Conservation (phyloP, 345 rosid genomes). For the Theobroma cacao region DNA sequence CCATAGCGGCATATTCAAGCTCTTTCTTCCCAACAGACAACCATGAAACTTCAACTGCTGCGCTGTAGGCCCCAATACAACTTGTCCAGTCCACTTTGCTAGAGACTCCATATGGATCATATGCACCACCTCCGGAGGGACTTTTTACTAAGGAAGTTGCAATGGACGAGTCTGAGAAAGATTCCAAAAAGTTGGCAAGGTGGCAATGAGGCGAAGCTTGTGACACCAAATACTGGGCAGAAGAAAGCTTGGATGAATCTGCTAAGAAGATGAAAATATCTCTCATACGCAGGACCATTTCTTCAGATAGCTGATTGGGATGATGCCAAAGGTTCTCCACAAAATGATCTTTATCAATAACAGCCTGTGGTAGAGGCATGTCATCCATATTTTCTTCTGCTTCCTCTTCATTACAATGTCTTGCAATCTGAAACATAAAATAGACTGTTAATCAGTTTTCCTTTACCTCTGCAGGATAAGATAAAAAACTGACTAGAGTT, state of each 20-base stretch:
- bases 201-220: conserved; percentile 44
- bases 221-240: conserved; percentile 29
- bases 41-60: conserved; percentile 55
- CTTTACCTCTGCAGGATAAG: not conserved
- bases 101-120: conserved; percentile 48
- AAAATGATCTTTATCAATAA: conserved; percentile 17
- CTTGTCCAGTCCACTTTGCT: conserved; percentile 42
- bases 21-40: conserved; percentile 64
- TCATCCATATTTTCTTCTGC: conserved; percentile 22
- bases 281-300: conserved; percentile 69
- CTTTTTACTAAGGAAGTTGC: conserved; percentile 27
- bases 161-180: conserved; percentile 40
- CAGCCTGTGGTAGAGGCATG: conserved; percentile 12
- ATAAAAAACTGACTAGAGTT: not conserved
- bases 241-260: conserved; percentile 42
- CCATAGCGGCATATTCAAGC: conserved; percentile 58
- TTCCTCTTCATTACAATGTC: conserved; percentile 26
- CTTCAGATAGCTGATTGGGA: conserved; percentile 59
- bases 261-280: conserved; percentile 58
- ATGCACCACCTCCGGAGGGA: conserved; percentile 23
- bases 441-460: not conserved
- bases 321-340: conserved; percentile 45
- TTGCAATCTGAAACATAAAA: conserved; percentile 30
- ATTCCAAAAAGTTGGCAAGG: conserved; percentile 36
- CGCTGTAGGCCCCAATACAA: conserved; percentile 41